A percentile compares a stretch with the other conserved stretches of the same genome.
These are phyloP conservation scores for Protomyces macrosporus DNA, from an alignment of 1,139 yeast genomes.

Conservation along the genomic window DNA sequence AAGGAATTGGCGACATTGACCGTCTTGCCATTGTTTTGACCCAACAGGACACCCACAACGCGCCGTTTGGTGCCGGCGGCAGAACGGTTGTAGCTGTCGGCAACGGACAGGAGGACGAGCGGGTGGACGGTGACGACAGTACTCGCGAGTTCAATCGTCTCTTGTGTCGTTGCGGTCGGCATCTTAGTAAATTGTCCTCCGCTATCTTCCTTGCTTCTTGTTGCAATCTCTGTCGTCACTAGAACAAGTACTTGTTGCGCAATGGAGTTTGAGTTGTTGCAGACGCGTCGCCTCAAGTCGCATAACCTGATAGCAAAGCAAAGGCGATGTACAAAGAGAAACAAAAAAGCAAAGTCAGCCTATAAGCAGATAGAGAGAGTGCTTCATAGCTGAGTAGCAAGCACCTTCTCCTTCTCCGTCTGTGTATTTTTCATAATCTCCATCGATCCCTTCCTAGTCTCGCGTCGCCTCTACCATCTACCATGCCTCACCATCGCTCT, in stretches of 20 bases:
- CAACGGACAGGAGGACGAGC: slow-evolving; percentile 83
- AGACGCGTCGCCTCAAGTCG: neutral
- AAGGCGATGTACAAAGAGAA: neutral
- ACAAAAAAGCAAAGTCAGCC: too few relatives aligned
- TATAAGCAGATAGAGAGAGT: too few relatives aligned
- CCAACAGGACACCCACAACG: slow-evolving; percentile 89
- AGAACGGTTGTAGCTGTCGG: slow-evolving; percentile 87
- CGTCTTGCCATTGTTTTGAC: slow-evolving; percentile 51
- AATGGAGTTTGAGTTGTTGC: neutral
- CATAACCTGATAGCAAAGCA: neutral
- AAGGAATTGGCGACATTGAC: slow-evolving; percentile 48
- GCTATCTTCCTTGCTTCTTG: neutral
- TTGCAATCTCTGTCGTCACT: neutral
- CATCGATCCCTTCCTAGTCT: too few relatives aligned
- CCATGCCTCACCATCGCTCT: neutral
- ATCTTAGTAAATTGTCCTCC: slow-evolving; percentile 15
- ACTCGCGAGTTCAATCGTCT: slow-evolving; percentile 37
- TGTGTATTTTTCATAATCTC: too few relatives aligned
- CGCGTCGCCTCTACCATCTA: too few relatives aligned
- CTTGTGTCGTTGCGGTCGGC: slow-evolving; percentile 33
- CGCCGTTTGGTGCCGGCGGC: slow-evolving; percentile 68
- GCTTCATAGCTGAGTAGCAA: too few relatives aligned
- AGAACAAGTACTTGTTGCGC: neutral
- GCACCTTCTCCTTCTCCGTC: too few relatives aligned
- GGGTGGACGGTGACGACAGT: slow-evolving; percentile 90